Conservation (phyloP, 1,284 basidiomycete genomes). For the Moesziomyces sp. region DNA sequence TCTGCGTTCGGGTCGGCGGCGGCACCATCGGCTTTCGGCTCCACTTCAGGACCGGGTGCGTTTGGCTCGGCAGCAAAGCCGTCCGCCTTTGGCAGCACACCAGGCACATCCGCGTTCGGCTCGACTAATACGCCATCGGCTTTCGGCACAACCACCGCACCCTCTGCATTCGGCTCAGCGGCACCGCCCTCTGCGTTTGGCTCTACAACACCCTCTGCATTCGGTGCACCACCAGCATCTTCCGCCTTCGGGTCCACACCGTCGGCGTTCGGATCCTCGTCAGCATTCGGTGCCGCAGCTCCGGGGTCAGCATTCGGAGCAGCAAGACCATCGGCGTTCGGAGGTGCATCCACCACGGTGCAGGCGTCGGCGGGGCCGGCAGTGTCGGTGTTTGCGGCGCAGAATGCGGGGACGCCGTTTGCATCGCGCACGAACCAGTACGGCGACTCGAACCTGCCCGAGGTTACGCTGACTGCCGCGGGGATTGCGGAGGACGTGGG, state of each 20-base stretch:
- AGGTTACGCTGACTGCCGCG: slow-evolving; percentile 34
- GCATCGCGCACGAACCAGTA: slow-evolving; percentile 17
- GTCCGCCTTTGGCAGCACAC: slow-evolving; percentile 4
- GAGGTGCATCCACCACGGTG: neutral
- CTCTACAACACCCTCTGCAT: slow-evolving; percentile 4
- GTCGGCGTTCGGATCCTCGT: slow-evolving; percentile 15
- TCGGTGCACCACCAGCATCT: slow-evolving; percentile 3
- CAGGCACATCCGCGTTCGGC: slow-evolving; percentile 12
- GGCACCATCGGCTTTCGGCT: slow-evolving; percentile 15
- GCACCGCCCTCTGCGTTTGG: slow-evolving; percentile 21
- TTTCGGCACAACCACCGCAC: slow-evolving; percentile 7
- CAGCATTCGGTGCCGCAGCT: neutral
- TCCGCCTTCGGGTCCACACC: slow-evolving; percentile 20
- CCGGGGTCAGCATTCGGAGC: neutral
- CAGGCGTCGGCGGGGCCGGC: neutral
- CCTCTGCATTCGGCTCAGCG: slow-evolving; percentile 15
- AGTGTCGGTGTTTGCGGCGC: slow-evolving; percentile 5
- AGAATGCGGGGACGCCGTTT: slow-evolving; percentile 26
- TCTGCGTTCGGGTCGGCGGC: slow-evolving; percentile 17
- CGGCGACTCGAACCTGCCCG: slow-evolving; percentile 42
- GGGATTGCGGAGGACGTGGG: slow-evolving; percentile 45
- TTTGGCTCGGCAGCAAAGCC: slow-evolving; percentile 9
- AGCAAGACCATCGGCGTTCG: slow-evolving; percentile 13
- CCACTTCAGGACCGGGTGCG: slow-evolving; percentile 7
- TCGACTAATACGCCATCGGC: slow-evolving; percentile 1